A percentile compares a stretch with the other conserved stretches of the same genome.
Conservation (phyloP, 805 yeast genomes). For the Isabelozyma gotoi region DNA sequence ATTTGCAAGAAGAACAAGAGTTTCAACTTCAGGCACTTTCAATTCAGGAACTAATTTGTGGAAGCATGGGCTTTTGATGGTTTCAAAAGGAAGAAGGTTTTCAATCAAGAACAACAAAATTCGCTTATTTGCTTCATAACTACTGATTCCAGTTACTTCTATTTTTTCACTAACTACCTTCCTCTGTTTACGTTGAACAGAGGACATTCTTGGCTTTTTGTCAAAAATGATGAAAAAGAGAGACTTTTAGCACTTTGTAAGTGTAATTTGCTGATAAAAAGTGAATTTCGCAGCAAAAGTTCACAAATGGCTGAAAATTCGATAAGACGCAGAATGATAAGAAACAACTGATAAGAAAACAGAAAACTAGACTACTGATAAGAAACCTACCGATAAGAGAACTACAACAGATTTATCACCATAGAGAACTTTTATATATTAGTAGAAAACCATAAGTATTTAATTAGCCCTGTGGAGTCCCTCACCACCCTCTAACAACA, state of each 20-base stretch:
- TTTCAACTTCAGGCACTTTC: slow-evolving; percentile 13
- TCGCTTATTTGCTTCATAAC: not conserved
- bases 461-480: slow-evolving; percentile 35
- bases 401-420: too few species aligned
- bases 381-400: too few species aligned
- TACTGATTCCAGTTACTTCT: too few species aligned
- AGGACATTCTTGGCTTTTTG: not conserved
- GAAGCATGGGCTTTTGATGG: slow-evolving; percentile 12
- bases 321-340: too few species aligned
- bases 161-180: not conserved
- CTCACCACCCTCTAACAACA: slow-evolving; percentile 37
- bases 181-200: not conserved
- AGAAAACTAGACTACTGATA: too few species aligned
- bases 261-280: not conserved
- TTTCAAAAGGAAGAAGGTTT: slow-evolving; percentile 19
- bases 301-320: not conserved
- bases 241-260: not conserved
- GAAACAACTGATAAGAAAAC: too few species aligned
- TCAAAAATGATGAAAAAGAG: not conserved
- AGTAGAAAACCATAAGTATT: not conserved
- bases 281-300: not conserved
- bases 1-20: slow-evolving; percentile 15
- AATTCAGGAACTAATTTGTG: slow-evolving; percentile 8
- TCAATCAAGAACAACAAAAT: slow-evolving; percentile 16
- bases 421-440: not conserved